Evolutionary conservation across 352 stramenopile species (phyloP), one percentile per base, ranked within the genome.

Genomic region (Phytophthora citrophthora): DNA sequence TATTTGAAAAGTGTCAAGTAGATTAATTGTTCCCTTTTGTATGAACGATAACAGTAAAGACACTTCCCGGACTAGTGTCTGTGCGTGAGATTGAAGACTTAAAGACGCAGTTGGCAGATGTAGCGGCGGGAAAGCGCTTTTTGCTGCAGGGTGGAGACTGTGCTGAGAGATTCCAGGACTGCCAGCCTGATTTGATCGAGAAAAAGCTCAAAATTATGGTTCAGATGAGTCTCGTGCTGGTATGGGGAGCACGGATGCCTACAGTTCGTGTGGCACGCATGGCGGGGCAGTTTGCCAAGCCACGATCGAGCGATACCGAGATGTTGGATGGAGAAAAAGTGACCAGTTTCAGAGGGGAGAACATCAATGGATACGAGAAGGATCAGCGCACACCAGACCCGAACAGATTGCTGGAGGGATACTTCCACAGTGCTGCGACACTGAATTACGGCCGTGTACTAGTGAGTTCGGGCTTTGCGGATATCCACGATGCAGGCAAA

Each of bases 251-350:
- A 32, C 85, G 93, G n/a, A 98, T 99, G 81, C 65, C 97, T 3
- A 97, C 98, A 5, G 96, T 99, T 24, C 98, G 88, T 34, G 90
- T 99, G 50, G 97, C 96, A 6, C 91, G 97, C 46, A 99, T 99
- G 93, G 97, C 97, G 2, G 97, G 97, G 13, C 97, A 99, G 81
- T 99, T 99, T 65, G 96, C 97, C 57, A 99, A 99, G 84, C 97
- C 97, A 8, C 87, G 97, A 24, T 98, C 88, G 34, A 97, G 95
- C 61, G 83, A 97, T 60, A 97, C 90, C 48, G 97, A 99, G 72
- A 72, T 96, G 23, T 83, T 97, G 36, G 90, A 99, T 56, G 97
- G 96, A 56, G 94, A 99, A 4, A 83, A 86, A 27, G 86, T 99
- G 46, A 94, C 95, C 23, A 98, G 91, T 51, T 99, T 99, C 83